Evolutionary conservation across 768 basidiomycete genomes (phyloP).

Genomic region (Rubroboletus satanas): DNA sequence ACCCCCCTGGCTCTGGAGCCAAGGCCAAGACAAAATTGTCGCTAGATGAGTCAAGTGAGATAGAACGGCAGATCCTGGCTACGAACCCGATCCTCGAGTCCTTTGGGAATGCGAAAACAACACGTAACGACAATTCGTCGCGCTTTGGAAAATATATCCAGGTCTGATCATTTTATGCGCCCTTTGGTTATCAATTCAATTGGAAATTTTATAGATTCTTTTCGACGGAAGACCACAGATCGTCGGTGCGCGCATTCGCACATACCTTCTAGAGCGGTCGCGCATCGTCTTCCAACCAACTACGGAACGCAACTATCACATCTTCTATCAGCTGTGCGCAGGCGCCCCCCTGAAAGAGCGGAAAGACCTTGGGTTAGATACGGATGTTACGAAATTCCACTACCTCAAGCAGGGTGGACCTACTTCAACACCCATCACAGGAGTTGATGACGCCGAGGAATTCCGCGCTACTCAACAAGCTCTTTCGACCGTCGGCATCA

Average conservation of each 20-base stretch:
- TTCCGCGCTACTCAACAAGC: conserved; percentile 92
- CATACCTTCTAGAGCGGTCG: conserved; percentile 95
- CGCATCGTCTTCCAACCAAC: conserved; percentile 96
- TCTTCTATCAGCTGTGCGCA: conserved; percentile 98
- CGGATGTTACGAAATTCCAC: conserved; percentile 81
- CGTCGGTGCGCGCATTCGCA: conserved; percentile 97
- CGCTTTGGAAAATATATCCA: conserved; percentile 99
- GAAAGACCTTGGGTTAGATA: conserved; percentile 88
- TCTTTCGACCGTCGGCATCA: conserved; percentile 94
- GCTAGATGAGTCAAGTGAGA: conserved; percentile 86
- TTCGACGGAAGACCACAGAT: conserved; percentile 96
- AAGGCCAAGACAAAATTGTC: conserved; percentile 68
- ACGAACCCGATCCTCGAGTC: conserved; percentile 99
- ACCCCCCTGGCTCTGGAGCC: conserved; percentile 64
- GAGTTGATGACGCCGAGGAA: conserved; percentile 96
- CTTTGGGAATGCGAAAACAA: conserved; percentile 99
- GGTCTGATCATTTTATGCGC: conserved; percentile 34
- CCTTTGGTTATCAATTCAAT: background rate
- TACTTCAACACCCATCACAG: conserved; percentile 76
- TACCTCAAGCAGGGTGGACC: conserved; percentile 94
- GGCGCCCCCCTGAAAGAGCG: conserved; percentile 94
- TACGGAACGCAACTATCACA: conserved; percentile 98
- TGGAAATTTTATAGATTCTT: conserved; percentile 61
- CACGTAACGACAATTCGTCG: conserved; percentile 97
- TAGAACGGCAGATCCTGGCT: conserved; percentile 94